Conservation (phyloP, 495 filamentous ascomycete genomes). For the Aspergillus bridgeri region DNA sequence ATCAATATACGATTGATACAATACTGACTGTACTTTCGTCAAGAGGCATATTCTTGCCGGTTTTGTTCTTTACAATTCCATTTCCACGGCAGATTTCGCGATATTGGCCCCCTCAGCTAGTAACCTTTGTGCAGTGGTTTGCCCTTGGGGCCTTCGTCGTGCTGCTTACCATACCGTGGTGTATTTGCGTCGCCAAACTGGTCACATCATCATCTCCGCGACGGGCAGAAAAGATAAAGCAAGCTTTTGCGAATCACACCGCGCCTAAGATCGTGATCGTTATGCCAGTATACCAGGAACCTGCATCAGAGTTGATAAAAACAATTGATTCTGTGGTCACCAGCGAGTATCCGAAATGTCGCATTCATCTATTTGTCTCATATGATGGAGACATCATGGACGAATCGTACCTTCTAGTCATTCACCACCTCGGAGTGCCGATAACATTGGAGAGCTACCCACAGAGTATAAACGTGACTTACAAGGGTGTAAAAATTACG, state of each 20-base stretch:
- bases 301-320: constrained; percentile 77
- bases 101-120: constrained; percentile 65
- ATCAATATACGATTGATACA: background rate
- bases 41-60: constrained; percentile 82
- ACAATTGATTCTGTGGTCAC: constrained; percentile 91
- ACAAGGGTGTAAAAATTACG: constrained; percentile 78
- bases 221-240: constrained; percentile 74
- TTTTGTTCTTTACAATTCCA: constrained; percentile 93
- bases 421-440: constrained; percentile 83
- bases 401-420: constrained; percentile 84
- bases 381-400: constrained; percentile 90
- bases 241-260: constrained; percentile 75
- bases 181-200: constrained; percentile 87
- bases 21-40: background rate
- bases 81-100: constrained; percentile 67
- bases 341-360: constrained; percentile 90
- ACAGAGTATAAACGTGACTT: constrained; percentile 85
- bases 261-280: constrained; percentile 96
- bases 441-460: constrained; percentile 74
- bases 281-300: constrained; percentile 97
- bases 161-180: constrained; percentile 83
- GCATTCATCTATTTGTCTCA: constrained; percentile 94
- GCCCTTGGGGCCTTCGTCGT: constrained; percentile 93
- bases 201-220: constrained; percentile 77
- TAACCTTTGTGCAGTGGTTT: constrained; percentile 82